Evolutionary conservation across 179 eudicot genomes (phyloP).

Genomic region (Camellia oleifera): DNA sequence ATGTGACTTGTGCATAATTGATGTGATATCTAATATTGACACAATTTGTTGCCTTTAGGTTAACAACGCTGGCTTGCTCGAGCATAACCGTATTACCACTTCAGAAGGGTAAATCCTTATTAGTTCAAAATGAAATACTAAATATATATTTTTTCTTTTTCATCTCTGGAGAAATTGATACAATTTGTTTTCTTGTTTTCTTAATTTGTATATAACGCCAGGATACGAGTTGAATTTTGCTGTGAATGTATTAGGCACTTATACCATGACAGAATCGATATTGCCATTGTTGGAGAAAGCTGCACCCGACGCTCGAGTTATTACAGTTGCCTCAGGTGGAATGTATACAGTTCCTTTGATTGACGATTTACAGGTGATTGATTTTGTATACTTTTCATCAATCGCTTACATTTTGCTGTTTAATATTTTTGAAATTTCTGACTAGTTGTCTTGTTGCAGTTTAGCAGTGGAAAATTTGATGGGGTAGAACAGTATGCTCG

Average conservation of each 20-base stretch:
- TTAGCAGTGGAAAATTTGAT: conserved; percentile 50
- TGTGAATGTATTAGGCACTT: conserved; percentile 85
- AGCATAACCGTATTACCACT: conserved; percentile 48
- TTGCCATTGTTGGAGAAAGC: conserved; percentile 85
- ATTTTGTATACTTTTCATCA: neutral
- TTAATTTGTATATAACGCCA: conserved; percentile 21
- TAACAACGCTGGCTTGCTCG: conserved; percentile 88
- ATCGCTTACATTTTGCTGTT: neutral
- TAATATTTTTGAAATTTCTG: neutral
- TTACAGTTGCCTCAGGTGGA: conserved; percentile 92
- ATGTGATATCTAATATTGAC: conserved; percentile 10
- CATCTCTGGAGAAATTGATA: neutral
- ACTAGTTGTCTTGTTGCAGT: conserved; percentile 43
- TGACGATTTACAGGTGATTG: conserved; percentile 71
- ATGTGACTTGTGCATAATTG: neutral
- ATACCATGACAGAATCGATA: conserved; percentile 67
- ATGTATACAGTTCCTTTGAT: conserved; percentile 83
- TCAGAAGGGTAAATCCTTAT: conserved; percentile 67
- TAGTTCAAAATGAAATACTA: neutral
- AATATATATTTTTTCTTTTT: neutral
- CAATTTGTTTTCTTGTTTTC: neutral
- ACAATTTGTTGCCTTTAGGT: conserved; percentile 44
- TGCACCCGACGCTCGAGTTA: conserved; percentile 88
- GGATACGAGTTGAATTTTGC: conserved; percentile 91
- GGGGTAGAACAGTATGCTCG: conserved; percentile 82